Percentiles rank a stretch among this genome's conserved stretches.
These are phyloP conservation scores for Salicornia ramosissima DNA, from an alignment of 148 eudicot species.

Conservation along the genomic window DNA sequence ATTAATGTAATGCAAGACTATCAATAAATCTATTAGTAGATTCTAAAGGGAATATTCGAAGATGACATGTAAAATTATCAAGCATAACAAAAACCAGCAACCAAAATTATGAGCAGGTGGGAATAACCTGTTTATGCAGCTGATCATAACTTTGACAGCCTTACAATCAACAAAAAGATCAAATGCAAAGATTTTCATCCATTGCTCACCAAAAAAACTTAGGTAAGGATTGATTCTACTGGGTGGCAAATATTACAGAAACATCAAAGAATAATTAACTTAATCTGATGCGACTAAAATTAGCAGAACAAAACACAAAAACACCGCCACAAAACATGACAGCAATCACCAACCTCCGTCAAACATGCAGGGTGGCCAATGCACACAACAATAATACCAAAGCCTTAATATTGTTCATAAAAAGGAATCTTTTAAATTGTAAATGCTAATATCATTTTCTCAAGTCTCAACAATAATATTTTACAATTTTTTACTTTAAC, in stretches of 20 bases:
- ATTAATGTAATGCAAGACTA: not conserved
- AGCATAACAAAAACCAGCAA: not conserved
- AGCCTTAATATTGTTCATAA: too few relatives aligned
- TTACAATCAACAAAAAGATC: not conserved
- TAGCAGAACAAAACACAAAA: not conserved
- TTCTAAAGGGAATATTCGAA: not conserved
- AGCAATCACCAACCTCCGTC: not conserved
- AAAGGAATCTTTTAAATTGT: too few relatives aligned
- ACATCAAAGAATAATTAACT: too few relatives aligned
- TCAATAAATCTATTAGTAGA: not conserved
- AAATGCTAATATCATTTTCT: too few relatives aligned
- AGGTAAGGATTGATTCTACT: too few relatives aligned
- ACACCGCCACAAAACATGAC: not conserved
- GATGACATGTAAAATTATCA: not conserved
- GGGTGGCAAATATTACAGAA: too few relatives aligned
- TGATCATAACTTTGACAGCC: not conserved
- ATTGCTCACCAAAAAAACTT: too few relatives aligned
- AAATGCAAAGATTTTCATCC: too few relatives aligned
- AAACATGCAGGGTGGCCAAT: too few relatives aligned
- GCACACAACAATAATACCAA: too few relatives aligned
- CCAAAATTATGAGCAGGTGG: not conserved
- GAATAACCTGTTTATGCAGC: not conserved
- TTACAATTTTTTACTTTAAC: too few relatives aligned
- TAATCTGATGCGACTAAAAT: not conserved
- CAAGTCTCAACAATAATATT: too few relatives aligned